phyloP scores from a whole-genome alignment of 768 basidiomycete species.

The Chiua virens region DNA sequence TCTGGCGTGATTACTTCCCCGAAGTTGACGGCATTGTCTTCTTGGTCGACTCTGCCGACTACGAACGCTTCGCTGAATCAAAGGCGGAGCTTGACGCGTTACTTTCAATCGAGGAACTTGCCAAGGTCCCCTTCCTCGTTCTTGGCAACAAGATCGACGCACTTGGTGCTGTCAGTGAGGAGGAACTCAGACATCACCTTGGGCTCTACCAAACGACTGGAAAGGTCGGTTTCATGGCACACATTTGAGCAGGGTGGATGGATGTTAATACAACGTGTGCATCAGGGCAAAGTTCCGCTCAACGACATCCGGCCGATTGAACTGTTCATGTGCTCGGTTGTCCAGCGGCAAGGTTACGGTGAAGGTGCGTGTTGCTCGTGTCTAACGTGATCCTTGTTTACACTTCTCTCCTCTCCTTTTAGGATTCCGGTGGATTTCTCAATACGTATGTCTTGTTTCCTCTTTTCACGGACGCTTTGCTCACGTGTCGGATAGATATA shows the following conservation, averaged over 20 bases:
- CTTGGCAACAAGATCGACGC: slow-evolving; percentile 99
- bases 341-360: slow-evolving; percentile 97
- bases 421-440: slow-evolving; percentile 96
- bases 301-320: slow-evolving; percentile 98
- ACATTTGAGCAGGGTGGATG: neutral
- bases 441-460: slow-evolving; percentile 70
- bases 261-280: slow-evolving; percentile 7
- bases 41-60: slow-evolving; percentile 96
- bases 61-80: slow-evolving; percentile 93
- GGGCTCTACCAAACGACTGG: slow-evolving; percentile 99
- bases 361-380: slow-evolving; percentile 58
- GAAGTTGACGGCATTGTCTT: slow-evolving; percentile 99
- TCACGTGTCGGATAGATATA: slow-evolving; percentile 25
- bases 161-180: slow-evolving; percentile 95
- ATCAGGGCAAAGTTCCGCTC: slow-evolving; percentile 93
- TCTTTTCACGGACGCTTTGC: neutral
- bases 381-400: slow-evolving; percentile 2
- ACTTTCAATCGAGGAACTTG: slow-evolving; percentile 91
- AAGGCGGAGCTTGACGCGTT: slow-evolving; percentile 97
- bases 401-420: neutral
- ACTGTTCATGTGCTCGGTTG: slow-evolving; percentile 99
- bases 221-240: slow-evolving; percentile 58
- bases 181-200: slow-evolving; percentile 92
- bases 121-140: slow-evolving; percentile 96
- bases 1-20: slow-evolving; percentile 99